A percentile compares a stretch with the other conserved stretches of the same genome.
Conservation (phyloP, 2,329 filamentous ascomycete species). For the Epichloe hybrida region DNA sequence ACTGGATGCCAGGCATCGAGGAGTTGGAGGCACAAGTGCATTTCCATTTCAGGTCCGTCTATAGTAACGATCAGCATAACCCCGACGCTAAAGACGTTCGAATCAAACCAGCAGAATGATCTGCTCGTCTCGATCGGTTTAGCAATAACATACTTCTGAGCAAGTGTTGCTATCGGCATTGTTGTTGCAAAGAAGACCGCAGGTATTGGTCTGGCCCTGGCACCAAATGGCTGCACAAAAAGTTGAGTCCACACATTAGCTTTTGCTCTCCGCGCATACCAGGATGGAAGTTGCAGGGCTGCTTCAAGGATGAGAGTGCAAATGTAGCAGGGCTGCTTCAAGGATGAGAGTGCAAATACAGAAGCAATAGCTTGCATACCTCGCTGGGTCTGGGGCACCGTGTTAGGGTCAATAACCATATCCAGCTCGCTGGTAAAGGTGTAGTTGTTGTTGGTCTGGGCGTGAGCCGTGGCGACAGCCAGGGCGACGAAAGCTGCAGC, state of each 20-base stretch:
- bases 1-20: constrained; percentile 36
- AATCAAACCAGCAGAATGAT: not conserved
- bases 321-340: too few relatives aligned
- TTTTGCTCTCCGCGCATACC: not conserved
- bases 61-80: constrained; percentile 1
- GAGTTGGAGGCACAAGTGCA: constrained; percentile 37
- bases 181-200: constrained; percentile 31
- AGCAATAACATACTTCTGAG: constrained; percentile 25
- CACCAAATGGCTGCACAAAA: constrained; percentile 36
- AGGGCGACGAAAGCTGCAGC: constrained; percentile 28
- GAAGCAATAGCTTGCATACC: constrained; percentile 21
- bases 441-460: constrained; percentile 9
- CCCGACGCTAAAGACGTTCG: constrained; percentile 1
- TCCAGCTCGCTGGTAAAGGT: constrained; percentile 30
- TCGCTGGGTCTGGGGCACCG: constrained; percentile 20
- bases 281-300: not conserved
- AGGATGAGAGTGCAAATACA: not conserved
- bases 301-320: not conserved
- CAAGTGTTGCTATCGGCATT: constrained; percentile 29
- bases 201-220: constrained; percentile 35
- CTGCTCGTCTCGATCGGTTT: not conserved
- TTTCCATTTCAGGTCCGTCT: constrained; percentile 29
- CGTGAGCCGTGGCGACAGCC: constrained; percentile 30
- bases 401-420: constrained; percentile 27
- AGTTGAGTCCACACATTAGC: constrained; percentile 3